phyloP scores from a whole-genome alignment of 2,329 filamentous ascomycete species.

The Penicillium vulpinum region DNA sequence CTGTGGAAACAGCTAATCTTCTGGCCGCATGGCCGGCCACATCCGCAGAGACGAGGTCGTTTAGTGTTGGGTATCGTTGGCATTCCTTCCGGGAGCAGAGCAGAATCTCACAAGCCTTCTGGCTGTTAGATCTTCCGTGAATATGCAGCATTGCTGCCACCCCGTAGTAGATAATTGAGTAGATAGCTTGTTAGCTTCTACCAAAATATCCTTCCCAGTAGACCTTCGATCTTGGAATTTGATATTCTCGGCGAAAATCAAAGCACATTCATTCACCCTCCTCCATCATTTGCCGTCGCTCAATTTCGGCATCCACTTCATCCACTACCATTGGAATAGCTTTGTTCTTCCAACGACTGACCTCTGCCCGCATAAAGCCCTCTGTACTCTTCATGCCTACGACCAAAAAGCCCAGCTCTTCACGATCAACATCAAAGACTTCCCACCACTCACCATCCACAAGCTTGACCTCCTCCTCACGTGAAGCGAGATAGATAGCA shows the following conservation, averaged over 20 bases:
- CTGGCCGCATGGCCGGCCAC: neutral
- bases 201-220: neutral
- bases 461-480: slow-evolving; percentile 73
- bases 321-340: slow-evolving; percentile 61
- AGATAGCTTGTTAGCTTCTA: neutral
- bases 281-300: slow-evolving; percentile 48
- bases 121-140: neutral
- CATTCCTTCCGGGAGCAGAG: neutral
- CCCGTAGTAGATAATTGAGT: neutral
- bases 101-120: neutral
- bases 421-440: slow-evolving; percentile 91
- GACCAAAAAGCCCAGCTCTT: slow-evolving; percentile 90
- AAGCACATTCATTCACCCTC: slow-evolving; percentile 38
- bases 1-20: neutral
- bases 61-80: neutral
- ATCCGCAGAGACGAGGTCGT: neutral
- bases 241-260: neutral
- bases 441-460: slow-evolving; percentile 94
- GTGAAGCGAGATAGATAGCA: slow-evolving; percentile 84
- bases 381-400: slow-evolving; percentile 80
- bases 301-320: slow-evolving; percentile 61
- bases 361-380: slow-evolving; percentile 64
- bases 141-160: neutral
- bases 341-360: slow-evolving; percentile 53
- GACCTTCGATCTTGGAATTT: neutral